phyloP scores from a whole-genome alignment of 2,329 filamentous ascomycete genomes.

The Trichoderma lentiforme region DNA sequence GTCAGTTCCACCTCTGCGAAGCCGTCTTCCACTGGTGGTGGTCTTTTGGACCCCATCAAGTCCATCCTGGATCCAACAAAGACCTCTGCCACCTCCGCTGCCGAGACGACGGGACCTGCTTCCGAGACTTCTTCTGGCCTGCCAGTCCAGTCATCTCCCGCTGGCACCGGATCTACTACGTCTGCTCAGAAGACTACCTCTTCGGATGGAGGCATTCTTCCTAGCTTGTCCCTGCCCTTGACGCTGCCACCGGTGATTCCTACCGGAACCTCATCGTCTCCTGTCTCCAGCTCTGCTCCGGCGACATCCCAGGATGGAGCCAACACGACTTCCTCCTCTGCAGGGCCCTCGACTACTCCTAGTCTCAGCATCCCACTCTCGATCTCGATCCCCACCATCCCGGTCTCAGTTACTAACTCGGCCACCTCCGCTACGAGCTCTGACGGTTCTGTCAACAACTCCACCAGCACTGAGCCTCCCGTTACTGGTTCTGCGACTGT shows the following conservation, averaged over 20 bases:
- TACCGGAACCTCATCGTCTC: not conserved
- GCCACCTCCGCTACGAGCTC: not conserved
- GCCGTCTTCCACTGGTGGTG: constrained; percentile 11
- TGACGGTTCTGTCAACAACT: constrained; percentile 3
- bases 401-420: not conserved
- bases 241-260: constrained; percentile 13
- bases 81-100: constrained; percentile 10
- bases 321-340: constrained; percentile 6
- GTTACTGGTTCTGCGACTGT: constrained; percentile 1
- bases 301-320: constrained; percentile 20
- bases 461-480: constrained; percentile 12
- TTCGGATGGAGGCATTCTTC: constrained; percentile 16
- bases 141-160: constrained; percentile 7
- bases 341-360: not conserved
- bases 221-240: not conserved
- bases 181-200: constrained; percentile 17
- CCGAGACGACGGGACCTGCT: not conserved
- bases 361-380: constrained; percentile 16
- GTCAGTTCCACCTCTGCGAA: not conserved
- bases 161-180: not conserved
- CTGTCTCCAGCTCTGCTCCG: not conserved
- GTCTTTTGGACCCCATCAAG: constrained; percentile 26
- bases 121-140: constrained; percentile 5
- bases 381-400: constrained; percentile 13
- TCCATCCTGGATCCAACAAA: constrained; percentile 22